Percentiles rank a stretch among this genome's conserved stretches.
These are phyloP conservation scores for Stromatinia cepivora DNA, from an alignment of 2,329 filamentous ascomycete genomes.

Conservation along the genomic window DNA sequence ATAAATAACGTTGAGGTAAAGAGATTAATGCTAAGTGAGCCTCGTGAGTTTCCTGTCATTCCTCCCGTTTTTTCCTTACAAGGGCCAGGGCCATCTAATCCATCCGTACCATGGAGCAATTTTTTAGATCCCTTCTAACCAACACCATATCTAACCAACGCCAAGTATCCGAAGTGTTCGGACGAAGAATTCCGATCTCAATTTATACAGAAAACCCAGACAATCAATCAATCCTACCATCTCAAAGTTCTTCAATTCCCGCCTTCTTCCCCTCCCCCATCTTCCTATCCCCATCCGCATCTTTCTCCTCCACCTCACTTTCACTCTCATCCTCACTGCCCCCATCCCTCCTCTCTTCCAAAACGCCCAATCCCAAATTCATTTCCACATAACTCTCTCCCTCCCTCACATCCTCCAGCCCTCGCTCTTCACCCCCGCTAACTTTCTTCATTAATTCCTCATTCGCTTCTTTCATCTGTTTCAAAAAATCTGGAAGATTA, in stretches of 20 bases:
- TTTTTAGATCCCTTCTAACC: neutral
- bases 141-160: neutral
- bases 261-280: conserved; percentile 15
- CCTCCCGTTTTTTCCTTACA: neutral
- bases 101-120: neutral
- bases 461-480: conserved; percentile 31
- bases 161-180: neutral
- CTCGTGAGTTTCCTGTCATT: neutral
- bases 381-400: conserved; percentile 29
- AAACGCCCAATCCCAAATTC: conserved; percentile 31
- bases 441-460: conserved; percentile 27
- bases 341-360: conserved; percentile 28
- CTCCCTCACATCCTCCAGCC: conserved; percentile 21
- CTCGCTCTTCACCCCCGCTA: conserved; percentile 23
- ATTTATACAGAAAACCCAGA: conserved; percentile 1
- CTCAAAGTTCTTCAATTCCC: conserved; percentile 17
- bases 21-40: neutral
- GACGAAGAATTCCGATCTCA: neutral
- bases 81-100: neutral
- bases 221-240: too few species aligned
- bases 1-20: neutral
- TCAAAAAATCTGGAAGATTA: conserved; percentile 28
- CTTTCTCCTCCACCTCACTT: conserved; percentile 5
- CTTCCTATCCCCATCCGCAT: conserved; percentile 15
- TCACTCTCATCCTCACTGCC: neutral